Conservation (phyloP, 352 stramenopile species). For the Phytopythium ostracodes region DNA sequence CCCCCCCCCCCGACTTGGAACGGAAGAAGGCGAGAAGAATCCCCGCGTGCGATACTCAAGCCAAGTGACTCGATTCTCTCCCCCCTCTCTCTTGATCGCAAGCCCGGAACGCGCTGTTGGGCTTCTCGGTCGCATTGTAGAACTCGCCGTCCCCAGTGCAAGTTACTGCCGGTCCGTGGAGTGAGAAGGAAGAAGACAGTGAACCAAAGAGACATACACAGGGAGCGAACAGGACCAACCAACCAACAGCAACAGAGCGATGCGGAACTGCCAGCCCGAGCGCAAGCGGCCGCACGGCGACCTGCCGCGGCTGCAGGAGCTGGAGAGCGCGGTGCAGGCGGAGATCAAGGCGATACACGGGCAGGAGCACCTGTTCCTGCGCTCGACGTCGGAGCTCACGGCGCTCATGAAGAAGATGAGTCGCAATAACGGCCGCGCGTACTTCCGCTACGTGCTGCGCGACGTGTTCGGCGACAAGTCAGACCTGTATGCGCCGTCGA, state of each 20-base stretch:
- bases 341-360: conserved; percentile 56
- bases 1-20: conserved; percentile 2
- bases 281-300: conserved; percentile 38
- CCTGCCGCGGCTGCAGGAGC: conserved; percentile 57
- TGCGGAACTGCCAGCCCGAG: conserved; percentile 27
- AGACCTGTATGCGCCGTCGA: conserved; percentile 32
- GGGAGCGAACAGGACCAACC: not conserved
- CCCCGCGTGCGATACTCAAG: not conserved
- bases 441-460: conserved; percentile 79
- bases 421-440: conserved; percentile 60
- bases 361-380: conserved; percentile 77
- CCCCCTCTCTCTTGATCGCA: not conserved
- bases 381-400: conserved; percentile 68
- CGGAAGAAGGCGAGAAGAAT: conserved; percentile 2
- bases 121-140: conserved; percentile 1
- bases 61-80: not conserved
- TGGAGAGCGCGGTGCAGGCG: conserved; percentile 63
- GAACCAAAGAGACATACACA: not conserved
- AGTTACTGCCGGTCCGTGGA: not conserved
- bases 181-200: not conserved
- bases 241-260: conserved; percentile 6
- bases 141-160: conserved; percentile 1
- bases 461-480: conserved; percentile 73
- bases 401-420: conserved; percentile 66
- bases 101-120: conserved; percentile 1